Evolutionary conservation across 2,329 filamentous ascomycete species (phyloP).

Genomic region (Teratosphaeria pseudoeucalypti): DNA sequence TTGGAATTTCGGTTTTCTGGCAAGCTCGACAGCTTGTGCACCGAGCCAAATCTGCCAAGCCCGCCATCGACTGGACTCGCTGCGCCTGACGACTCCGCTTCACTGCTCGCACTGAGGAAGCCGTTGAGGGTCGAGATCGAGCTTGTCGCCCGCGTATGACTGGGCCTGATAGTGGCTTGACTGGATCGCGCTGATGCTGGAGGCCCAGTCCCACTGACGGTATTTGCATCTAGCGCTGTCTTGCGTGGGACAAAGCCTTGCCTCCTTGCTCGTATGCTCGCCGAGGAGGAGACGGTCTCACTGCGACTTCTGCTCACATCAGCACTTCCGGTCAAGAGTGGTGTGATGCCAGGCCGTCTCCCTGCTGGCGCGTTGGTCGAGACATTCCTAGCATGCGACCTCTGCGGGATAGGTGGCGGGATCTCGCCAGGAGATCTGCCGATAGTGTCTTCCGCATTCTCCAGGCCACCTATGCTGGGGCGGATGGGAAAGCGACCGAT

Average conservation of each 20-base stretch:
- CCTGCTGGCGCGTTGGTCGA: constrained; percentile 29
- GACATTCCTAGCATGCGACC: constrained; percentile 61
- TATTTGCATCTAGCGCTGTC: constrained; percentile 30
- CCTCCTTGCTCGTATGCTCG: constrained; percentile 45
- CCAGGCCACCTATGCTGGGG: constrained; percentile 57
- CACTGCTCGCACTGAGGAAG: constrained; percentile 16
- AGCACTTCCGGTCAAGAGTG: constrained; percentile 51
- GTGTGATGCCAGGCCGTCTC: constrained; percentile 60
- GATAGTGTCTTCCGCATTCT: constrained; percentile 46
- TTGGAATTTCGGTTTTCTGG: constrained; percentile 18
- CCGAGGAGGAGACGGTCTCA: constrained; percentile 42
- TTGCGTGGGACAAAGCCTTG: constrained; percentile 51
- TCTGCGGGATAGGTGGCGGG: constrained; percentile 66
- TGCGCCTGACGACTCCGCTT: constrained; percentile 22
- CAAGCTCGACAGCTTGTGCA: constrained; percentile 15
- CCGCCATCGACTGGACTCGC: constrained; percentile 23
- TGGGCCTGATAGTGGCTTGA: constrained; percentile 34
- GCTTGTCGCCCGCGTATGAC: constrained; percentile 23
- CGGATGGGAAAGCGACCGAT: constrained; percentile 51
- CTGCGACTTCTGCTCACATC: constrained; percentile 57
- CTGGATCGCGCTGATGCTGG: constrained; percentile 27
- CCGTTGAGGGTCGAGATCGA: constrained; percentile 18
- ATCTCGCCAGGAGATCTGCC: constrained; percentile 53
- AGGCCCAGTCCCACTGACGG: constrained; percentile 14
- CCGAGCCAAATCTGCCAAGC: constrained; percentile 10